phyloP scores from a whole-genome alignment of 2,329 filamentous ascomycete species.

The Phaeosphaeriaceae sp. region DNA sequence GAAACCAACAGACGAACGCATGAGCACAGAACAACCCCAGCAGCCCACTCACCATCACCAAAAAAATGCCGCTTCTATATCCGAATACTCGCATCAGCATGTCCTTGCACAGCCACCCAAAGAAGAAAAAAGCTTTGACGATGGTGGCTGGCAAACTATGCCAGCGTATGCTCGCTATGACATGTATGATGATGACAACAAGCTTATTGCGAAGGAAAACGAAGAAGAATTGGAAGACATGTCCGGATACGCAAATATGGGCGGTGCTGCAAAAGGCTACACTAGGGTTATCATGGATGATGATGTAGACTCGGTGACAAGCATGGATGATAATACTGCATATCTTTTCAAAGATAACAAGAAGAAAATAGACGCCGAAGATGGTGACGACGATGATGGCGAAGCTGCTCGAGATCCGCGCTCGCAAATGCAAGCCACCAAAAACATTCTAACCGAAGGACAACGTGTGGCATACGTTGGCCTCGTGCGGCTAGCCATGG shows the following conservation, averaged over 20 bases:
- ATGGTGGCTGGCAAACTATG: constrained; percentile 93
- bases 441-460: constrained; percentile 91
- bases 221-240: constrained; percentile 71
- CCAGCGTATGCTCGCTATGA: constrained; percentile 91
- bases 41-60: constrained; percentile 13
- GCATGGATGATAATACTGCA: constrained; percentile 95
- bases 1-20: constrained; percentile 11
- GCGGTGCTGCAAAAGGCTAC: constrained; percentile 92
- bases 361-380: constrained; percentile 68
- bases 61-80: constrained; percentile 52
- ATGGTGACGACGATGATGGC: constrained; percentile 52
- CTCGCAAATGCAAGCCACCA: constrained; percentile 92
- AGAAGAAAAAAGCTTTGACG: constrained; percentile 64
- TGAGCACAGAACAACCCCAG: constrained; percentile 11
- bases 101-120: constrained; percentile 60
- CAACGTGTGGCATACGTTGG: constrained; percentile 97
- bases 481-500: constrained; percentile 80
- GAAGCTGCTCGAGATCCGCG: constrained; percentile 77
- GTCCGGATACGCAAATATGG: constrained; percentile 76
- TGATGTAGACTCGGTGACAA: constrained; percentile 90
- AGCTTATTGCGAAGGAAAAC: constrained; percentile 81
- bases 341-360: constrained; percentile 86
- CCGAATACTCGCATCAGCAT: constrained; percentile 92
- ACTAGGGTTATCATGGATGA: constrained; percentile 95
- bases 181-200: constrained; percentile 93